Percentiles rank a stretch among this genome's conserved stretches.
phyloP scores from a whole-genome alignment of 2,329 filamentous ascomycete species.

The Apiospora arundinis region DNA sequence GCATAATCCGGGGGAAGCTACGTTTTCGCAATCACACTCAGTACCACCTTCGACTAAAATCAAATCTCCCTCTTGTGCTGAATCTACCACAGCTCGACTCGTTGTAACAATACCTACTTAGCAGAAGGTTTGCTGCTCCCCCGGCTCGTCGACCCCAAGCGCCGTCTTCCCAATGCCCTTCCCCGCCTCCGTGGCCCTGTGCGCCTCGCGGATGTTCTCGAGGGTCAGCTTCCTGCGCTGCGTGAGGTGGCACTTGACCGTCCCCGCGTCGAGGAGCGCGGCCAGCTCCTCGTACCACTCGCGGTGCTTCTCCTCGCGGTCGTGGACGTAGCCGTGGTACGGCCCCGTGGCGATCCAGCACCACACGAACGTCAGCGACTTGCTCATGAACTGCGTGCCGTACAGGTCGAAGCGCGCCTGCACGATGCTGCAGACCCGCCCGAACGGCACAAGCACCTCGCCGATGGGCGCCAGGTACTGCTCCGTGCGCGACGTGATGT shows the following conservation, averaged over 20 bases:
- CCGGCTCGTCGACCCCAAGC: slow-evolving; percentile 39
- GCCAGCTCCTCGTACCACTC: slow-evolving; percentile 45
- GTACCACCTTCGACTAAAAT: too few relatives aligned
- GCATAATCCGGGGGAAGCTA: too few relatives aligned
- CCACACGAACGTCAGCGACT: slow-evolving; percentile 50
- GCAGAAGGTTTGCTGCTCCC: slow-evolving; percentile 29
- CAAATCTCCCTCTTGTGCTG: too few relatives aligned
- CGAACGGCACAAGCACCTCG: slow-evolving; percentile 49
- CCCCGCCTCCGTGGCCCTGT: slow-evolving; percentile 45
- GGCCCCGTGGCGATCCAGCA: slow-evolving; percentile 48
- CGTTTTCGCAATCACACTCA: too few relatives aligned
- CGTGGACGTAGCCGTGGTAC: slow-evolving; percentile 41
- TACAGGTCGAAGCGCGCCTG: slow-evolving; percentile 51
- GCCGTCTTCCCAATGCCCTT: slow-evolving; percentile 46
- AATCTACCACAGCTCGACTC: background rate
- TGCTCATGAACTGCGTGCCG: slow-evolving; percentile 52
- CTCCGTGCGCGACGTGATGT: slow-evolving; percentile 48
- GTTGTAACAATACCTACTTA: slow-evolving; percentile 2
- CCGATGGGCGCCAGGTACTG: slow-evolving; percentile 47
- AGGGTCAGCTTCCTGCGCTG: slow-evolving; percentile 43
- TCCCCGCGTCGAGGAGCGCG: slow-evolving; percentile 42
- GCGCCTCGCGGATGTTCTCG: slow-evolving; percentile 46
- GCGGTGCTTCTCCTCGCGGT: slow-evolving; percentile 47
- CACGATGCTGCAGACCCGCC: slow-evolving; percentile 52
- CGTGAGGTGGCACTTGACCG: slow-evolving; percentile 46